Percentiles rank a stretch among this genome's conserved stretches.
Conservation (phyloP, 495 filamentous ascomycete genomes). For the Penicillium longicatenatum region DNA sequence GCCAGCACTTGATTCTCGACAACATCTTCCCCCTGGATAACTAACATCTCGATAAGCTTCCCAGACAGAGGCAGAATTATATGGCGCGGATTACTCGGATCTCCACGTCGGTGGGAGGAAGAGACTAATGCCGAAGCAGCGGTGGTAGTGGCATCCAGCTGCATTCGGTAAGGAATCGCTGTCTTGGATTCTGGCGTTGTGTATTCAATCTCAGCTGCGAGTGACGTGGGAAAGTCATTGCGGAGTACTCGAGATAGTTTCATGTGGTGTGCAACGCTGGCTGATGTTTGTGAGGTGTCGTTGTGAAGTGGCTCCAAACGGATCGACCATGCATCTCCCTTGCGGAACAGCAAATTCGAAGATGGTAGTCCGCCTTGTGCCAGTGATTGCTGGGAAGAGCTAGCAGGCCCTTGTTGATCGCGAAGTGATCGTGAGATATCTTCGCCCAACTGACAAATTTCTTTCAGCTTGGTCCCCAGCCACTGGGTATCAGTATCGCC, state of each 20-base stretch:
- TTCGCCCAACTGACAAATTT: conserved; percentile 37
- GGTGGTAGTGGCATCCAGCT: conserved; percentile 49
- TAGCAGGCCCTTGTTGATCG: background rate
- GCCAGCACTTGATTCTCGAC: conserved; percentile 57
- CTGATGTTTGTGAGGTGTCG: conserved; percentile 12
- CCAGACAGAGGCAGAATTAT: conserved; percentile 60
- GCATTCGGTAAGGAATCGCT: conserved; percentile 43
- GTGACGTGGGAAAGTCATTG: conserved; percentile 59
- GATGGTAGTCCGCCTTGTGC: conserved; percentile 20
- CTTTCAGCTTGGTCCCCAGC: conserved; percentile 51
- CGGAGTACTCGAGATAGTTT: conserved; percentile 53
- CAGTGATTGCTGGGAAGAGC: conserved; percentile 7
- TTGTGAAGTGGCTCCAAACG: conserved; percentile 39
- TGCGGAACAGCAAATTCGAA: conserved; percentile 51
- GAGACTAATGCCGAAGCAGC: conserved; percentile 49
- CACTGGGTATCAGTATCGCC: conserved; percentile 57
- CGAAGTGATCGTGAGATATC: conserved; percentile 21
- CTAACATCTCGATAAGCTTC: conserved; percentile 58
- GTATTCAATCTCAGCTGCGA: conserved; percentile 58
- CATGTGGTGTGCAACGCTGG: conserved; percentile 43
- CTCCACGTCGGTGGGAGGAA: conserved; percentile 53
- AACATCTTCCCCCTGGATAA: conserved; percentile 55
- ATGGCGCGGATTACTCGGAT: conserved; percentile 53
- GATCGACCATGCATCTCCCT: conserved; percentile 59
- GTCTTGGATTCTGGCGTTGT: conserved; percentile 40